These are phyloP conservation scores for Termitomyces sp. DNA, from an alignment of 768 basidiomycete species.

Conservation along the genomic window DNA sequence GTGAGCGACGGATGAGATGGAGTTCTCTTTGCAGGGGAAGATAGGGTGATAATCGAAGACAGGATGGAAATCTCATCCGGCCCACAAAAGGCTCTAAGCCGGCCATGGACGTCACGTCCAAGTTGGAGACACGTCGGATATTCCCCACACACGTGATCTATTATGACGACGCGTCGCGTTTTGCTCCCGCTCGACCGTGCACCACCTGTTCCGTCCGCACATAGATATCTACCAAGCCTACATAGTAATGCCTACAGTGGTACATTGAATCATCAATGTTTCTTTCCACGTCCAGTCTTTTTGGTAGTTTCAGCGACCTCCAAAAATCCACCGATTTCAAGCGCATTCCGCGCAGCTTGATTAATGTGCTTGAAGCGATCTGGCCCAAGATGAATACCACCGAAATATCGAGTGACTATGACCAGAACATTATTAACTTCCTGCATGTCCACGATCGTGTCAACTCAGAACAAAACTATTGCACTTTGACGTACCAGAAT, in stretches of 20 bases:
- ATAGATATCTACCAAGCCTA: not conserved
- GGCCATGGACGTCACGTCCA: conserved; percentile 9
- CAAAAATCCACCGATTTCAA: conserved; percentile 86
- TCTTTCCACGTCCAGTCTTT: conserved; percentile 27
- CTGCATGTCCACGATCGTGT: conserved; percentile 32
- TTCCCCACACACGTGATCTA: conserved; percentile 9
- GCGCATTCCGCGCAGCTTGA: conserved; percentile 88
- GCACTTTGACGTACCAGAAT: conserved; percentile 57
- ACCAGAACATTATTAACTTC: conserved; percentile 85
- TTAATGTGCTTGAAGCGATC: conserved; percentile 94
- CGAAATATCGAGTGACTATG: conserved; percentile 91
- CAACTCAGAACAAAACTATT: not conserved
- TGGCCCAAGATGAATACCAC: conserved; percentile 87
- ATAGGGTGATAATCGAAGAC: conserved; percentile 25
- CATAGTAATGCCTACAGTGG: not conserved
- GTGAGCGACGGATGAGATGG: conserved; percentile 4
- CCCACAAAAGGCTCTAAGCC: conserved; percentile 12
- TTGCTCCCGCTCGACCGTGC: not conserved
- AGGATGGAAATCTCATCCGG: conserved; percentile 19
- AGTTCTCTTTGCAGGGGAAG: conserved; percentile 27
- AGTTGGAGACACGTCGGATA: not conserved
- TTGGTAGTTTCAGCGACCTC: conserved; percentile 43
- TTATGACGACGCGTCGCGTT: conserved; percentile 1
- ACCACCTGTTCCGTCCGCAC: too few species aligned
- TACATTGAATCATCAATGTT: conserved; percentile 19